Percentiles rank a stretch among this genome's conserved stretches.
phyloP scores from a whole-genome alignment of 495 filamentous ascomycete species.

The Neurospora pannonica region DNA sequence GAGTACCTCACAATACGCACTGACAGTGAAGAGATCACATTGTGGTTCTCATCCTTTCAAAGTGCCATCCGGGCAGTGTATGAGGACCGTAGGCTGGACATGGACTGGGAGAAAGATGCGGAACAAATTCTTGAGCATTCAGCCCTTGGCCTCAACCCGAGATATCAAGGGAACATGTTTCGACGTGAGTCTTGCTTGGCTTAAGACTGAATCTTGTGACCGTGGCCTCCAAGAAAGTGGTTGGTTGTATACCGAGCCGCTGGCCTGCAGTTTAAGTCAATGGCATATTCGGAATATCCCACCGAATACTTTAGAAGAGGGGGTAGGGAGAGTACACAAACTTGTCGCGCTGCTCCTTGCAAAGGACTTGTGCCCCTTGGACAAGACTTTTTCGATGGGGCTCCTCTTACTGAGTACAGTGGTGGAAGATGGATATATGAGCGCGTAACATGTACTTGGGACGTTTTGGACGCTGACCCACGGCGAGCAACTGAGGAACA shows the following conservation, averaged over 20 bases:
- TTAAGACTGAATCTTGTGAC: background rate
- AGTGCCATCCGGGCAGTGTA: background rate
- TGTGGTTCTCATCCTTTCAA: too few species aligned
- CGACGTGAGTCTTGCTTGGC: background rate
- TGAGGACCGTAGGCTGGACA: background rate
- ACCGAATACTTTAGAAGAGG: background rate
- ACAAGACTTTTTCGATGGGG: background rate
- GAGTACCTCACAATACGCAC: background rate
- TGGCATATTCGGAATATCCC: background rate
- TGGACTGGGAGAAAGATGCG: background rate
- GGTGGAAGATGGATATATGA: background rate
- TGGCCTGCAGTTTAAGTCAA: background rate
- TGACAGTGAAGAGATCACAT: background rate
- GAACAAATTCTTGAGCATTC: background rate
- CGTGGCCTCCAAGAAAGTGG: accelerated
- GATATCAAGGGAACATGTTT: background rate
- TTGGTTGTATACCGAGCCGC: background rate
- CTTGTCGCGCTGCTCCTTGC: background rate
- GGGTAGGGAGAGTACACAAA: background rate
- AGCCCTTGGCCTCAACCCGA: background rate
- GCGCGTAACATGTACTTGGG: background rate
- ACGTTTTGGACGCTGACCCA: too few species aligned
- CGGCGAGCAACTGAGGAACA: background rate
- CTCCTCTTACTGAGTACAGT: background rate
- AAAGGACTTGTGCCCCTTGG: too few species aligned